Evolutionary conservation across 345 rosid genomes (phyloP).

Genomic region (Bruguiera sexangula): DNA sequence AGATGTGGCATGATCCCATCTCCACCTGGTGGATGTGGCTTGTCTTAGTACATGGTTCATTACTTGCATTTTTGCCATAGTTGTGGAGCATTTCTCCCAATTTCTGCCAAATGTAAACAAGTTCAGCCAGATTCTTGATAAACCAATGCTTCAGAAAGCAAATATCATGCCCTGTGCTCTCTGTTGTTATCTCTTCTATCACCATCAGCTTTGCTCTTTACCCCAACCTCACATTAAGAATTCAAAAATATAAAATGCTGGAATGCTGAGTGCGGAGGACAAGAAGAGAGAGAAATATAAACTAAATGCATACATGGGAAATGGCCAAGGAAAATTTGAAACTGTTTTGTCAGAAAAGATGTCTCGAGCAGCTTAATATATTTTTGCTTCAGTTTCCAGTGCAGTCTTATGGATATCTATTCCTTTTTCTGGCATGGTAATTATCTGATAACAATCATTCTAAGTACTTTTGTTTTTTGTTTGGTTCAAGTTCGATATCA

Average conservation of each 20-base stretch:
- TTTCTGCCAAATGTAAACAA: too few species aligned
- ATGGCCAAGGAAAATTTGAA: not conserved
- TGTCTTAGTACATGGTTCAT: too few species aligned
- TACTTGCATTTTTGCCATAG: too few species aligned
- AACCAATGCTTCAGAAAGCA: not conserved
- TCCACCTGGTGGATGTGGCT: too few species aligned
- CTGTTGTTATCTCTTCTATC: not conserved
- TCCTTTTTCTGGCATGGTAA: not conserved
- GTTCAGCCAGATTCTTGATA: too few species aligned
- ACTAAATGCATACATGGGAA: not conserved
- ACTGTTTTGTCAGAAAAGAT: not conserved
- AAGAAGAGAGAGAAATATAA: not conserved
- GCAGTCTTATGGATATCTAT: not conserved
- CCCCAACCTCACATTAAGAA: not conserved
- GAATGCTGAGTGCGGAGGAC: not conserved
- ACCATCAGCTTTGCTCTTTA: not conserved
- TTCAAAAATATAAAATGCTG: too few species aligned
- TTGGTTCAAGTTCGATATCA: conserved; percentile 73
- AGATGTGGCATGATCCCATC: too few species aligned
- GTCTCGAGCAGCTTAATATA: not conserved
- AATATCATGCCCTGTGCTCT: not conserved
- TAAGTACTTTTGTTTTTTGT: conserved; percentile 15
- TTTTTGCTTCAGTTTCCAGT: not conserved
- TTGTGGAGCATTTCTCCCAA: too few species aligned
- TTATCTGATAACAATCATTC: conserved; percentile 1